Base-by-base conservation (phyloP, 352 stramenopile species). In the Phytophthora constricta region DNA sequence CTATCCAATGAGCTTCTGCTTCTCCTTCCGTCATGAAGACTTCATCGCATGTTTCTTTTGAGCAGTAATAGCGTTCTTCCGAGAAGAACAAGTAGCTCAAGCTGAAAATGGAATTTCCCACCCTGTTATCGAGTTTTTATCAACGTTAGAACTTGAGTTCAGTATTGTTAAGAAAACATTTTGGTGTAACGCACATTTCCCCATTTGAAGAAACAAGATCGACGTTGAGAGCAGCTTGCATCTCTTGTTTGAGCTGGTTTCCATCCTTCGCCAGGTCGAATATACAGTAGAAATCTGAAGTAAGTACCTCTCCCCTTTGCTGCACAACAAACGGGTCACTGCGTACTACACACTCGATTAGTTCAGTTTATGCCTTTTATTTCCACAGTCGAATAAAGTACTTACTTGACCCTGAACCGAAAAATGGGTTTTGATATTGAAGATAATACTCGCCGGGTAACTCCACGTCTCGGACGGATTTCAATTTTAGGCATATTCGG, bases 31-130 rank as follows among this genome's bases (percentile, higher is more conserved):
- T 76, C 14, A 64, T 49, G 37, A 89, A 90, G 13, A 70, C 64
- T 4, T 62, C 43, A 0, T 67, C 59, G 47, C 84, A 92, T 0
- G 62, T 45, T 1, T 65, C 10, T 22, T 72, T 59, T 4, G 79
- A 58, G 28, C 85, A 93, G 47, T 64, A 78, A 51, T 77, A 82
- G 1, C 43, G 62, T 23, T 87, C 68, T 53, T 88, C 70, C 1
- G 85, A 91, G 31, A 84, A 91, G 55, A 76, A 92, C 14, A 93
- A 45, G 37, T 89, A 93, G 55, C 84, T 90, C n/a, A 93, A 65
- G 53, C 79, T 92, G 67, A 93, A 93, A 11, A 84, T 56, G 5
- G 77, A 70, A 33, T 48, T 80, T 19, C 77, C 84, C 2, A 84
- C 61, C 27, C 67, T 75, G 60, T 13, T 37, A 3, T 57, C 19